Evolutionary conservation across 306 rosid genomes (phyloP), one percentile per base, ranked within the genome.

Genomic region (Quercus bicolor): DNA sequence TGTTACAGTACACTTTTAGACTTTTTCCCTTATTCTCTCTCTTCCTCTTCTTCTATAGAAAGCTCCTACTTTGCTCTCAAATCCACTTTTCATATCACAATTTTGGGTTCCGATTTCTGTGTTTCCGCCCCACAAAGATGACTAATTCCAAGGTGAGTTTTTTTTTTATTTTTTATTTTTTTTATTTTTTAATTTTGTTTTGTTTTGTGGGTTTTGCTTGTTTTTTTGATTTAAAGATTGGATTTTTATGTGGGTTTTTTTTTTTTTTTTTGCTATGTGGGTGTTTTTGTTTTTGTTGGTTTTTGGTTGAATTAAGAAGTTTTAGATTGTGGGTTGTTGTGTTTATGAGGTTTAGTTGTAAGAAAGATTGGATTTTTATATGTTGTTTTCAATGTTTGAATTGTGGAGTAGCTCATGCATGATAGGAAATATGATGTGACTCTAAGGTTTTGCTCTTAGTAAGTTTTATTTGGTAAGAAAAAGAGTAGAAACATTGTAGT

Each of bases 71-170:
- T 75, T 70, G 45, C 82, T 31, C 61, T 37, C 4, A 75, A 8
- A 52, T 84, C 86, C 8, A 48, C 29, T 24, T 80, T 82, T 74
- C n/a, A 51, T 80, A 81, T 65, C 4, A 59, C 33, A 26, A 31
- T 69, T 40, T 72, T 75, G 76, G 69, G 75, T 64, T 79, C 79
- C 34, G 85, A 64, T 52, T 56, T 78, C 79, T 79, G 33, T 3
- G 86, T 79, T 78, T 77, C 10, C 77, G 55, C 23, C 6, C 85
- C 78, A 73, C 80, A 34, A 19, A 33, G 53, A 93, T 86, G 96
- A 85, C 81, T 80, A 89, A 90, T 84, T 79, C 97, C 72, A 88
- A 86, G 98, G 99, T 95, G 65, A 7, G 80, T 16, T 24, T 28
- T 34, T 5, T 6, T 5, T 34, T 34, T 5, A 34, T 34, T 34